Evolutionary conservation across 2,329 filamentous ascomycete genomes (phyloP).

Genomic region (Trichophyton schoenleinii): DNA sequence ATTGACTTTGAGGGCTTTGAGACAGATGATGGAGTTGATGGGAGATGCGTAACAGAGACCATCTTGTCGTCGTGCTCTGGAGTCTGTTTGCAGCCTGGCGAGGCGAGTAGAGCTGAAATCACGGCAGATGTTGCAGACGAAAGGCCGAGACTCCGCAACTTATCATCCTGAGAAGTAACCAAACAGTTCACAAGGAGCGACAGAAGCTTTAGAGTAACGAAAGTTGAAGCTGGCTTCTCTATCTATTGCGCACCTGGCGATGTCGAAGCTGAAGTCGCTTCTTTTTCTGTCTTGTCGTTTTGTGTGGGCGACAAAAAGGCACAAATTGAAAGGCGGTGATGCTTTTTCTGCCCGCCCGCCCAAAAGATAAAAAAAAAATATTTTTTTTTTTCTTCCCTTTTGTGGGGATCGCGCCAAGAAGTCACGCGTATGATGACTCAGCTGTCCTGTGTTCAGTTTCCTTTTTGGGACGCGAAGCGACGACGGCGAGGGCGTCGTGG

Average conservation of each 20-base stretch:
- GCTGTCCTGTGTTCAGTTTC: background rate
- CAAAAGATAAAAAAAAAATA: background rate
- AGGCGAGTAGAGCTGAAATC: background rate
- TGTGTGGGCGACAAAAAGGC: background rate
- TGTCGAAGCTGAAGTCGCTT: background rate
- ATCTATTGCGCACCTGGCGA: background rate
- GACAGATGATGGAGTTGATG: conserved; percentile 16
- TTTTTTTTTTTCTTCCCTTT: background rate
- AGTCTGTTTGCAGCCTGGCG: background rate
- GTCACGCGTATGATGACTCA: background rate
- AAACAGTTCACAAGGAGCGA: background rate
- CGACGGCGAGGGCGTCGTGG: background rate
- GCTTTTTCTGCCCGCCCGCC: background rate
- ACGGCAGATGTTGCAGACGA: background rate
- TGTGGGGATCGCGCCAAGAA: background rate
- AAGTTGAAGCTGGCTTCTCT: background rate
- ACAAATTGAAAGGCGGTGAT: background rate
- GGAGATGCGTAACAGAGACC: conserved; percentile 5
- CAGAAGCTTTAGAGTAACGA: background rate
- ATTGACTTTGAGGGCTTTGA: conserved; percentile 24
- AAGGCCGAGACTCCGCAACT: background rate
- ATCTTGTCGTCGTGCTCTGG: background rate
- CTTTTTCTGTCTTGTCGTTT: background rate
- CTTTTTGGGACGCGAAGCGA: background rate
- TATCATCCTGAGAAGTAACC: background rate